Conservation (phyloP, 2,329 filamentous ascomycete species). For the Herpotrichia juniperi region DNA sequence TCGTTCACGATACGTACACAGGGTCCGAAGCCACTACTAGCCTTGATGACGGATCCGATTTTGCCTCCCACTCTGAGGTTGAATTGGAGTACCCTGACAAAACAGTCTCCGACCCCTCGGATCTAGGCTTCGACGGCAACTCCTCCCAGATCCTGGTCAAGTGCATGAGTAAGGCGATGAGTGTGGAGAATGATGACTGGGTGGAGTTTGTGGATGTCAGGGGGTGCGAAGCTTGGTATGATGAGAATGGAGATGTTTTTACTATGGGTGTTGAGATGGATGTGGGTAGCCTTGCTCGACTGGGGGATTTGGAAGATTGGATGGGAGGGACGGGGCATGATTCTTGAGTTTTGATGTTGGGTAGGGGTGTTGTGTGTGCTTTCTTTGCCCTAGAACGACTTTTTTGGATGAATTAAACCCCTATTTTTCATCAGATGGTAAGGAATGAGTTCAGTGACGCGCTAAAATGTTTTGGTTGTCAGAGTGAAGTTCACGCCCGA, state of each 20-base stretch:
- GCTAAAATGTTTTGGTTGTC: no score
- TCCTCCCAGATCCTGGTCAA: conserved; percentile 15
- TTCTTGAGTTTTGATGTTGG: no score
- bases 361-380: no score
- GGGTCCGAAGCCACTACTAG: no score
- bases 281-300: no score
- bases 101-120: background rate
- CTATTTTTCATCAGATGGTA: no score
- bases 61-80: background rate
- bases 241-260: conserved; percentile 35
- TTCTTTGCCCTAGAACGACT: no score
- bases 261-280: background rate
- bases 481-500: no score
- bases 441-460: no score
- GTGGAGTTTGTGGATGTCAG: conserved; percentile 33
- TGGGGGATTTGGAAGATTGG: no score
- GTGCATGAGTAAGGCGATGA: conserved; percentile 27
- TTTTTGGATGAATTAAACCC: no score
- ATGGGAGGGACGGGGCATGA: no score
- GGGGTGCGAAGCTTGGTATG: conserved; percentile 37
- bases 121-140: conserved; percentile 29
- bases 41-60: conserved; percentile 5
- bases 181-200: conserved; percentile 35
- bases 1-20: conserved; percentile 31
- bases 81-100: background rate